Conservation (phyloP, 2,329 filamentous ascomycete species). For the Cordyceps militaris region DNA sequence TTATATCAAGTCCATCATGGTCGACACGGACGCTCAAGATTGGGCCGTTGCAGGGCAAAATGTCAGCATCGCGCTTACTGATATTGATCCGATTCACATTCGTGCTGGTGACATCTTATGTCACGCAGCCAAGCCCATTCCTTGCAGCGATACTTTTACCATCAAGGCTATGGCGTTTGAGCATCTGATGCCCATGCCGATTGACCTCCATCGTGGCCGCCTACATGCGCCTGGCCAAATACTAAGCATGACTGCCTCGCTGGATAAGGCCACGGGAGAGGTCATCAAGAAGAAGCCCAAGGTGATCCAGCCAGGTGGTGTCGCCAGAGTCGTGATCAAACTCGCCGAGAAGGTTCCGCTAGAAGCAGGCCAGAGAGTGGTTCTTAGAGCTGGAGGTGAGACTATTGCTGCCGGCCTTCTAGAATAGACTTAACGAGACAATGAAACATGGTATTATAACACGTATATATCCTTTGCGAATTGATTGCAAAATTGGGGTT, state of each 20-base stretch:
- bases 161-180: constrained; percentile 86
- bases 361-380: constrained; percentile 72
- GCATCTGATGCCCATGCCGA: constrained; percentile 76
- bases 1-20: constrained; percentile 72
- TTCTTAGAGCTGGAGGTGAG: constrained; percentile 70
- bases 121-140: constrained; percentile 57
- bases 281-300: constrained; percentile 75
- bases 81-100: constrained; percentile 79
- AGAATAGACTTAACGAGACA: constrained; percentile 42
- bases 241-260: constrained; percentile 58
- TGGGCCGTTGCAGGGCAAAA: constrained; percentile 95
- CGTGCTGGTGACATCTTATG: constrained; percentile 84
- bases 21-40: constrained; percentile 65
- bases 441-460: too few relatives aligned
- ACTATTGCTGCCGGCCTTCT: constrained; percentile 84
- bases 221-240: constrained; percentile 74
- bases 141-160: constrained; percentile 65
- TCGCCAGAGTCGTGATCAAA: constrained; percentile 72
- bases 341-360: constrained; percentile 68
- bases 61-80: constrained; percentile 70
- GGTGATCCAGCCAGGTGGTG: constrained; percentile 70
- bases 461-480: too few relatives aligned
- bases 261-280: constrained; percentile 75
- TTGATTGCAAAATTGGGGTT: too few relatives aligned
- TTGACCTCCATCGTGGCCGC: constrained; percentile 83